These are phyloP conservation scores for Protomyces macrosporus DNA, from an alignment of 1,139 yeast genomes.

Conservation along the genomic window DNA sequence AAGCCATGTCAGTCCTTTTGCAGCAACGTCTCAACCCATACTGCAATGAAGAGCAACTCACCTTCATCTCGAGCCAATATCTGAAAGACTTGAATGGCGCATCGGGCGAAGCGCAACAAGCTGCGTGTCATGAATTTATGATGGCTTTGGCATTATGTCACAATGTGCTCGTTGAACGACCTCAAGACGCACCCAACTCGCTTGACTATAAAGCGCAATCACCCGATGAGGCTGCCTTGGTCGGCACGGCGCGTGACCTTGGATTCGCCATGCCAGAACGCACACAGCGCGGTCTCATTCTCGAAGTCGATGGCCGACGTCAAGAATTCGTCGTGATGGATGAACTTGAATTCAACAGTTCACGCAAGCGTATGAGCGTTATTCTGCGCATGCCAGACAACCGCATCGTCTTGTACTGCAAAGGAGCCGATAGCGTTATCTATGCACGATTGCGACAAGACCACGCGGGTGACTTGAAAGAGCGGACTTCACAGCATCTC, in stretches of 20 bases:
- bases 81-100: constrained; percentile 51
- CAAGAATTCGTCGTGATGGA: constrained; percentile 69
- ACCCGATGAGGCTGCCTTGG: constrained; percentile 98
- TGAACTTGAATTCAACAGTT: constrained; percentile 77
- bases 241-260: constrained; percentile 84
- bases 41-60: constrained; percentile 58
- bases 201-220: constrained; percentile 82
- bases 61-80: constrained; percentile 71
- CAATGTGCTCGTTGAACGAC: constrained; percentile 71
- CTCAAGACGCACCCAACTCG: constrained; percentile 48
- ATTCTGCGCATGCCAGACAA: constrained; percentile 63
- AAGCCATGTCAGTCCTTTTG: constrained; percentile 58
- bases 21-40: constrained; percentile 52
- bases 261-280: constrained; percentile 79
- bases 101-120: constrained; percentile 53
- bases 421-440: constrained; percentile 93
- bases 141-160: constrained; percentile 84
- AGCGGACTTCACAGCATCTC: constrained; percentile 72
- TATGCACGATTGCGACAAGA: constrained; percentile 60
- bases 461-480: constrained; percentile 56
- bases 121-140: constrained; percentile 72
- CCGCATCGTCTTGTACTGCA: constrained; percentile 59
- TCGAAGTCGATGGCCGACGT: constrained; percentile 69
- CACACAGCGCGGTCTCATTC: constrained; percentile 61
- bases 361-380: constrained; percentile 95